Conservation (phyloP, 148 eudicot genomes). For the Vaccinium corymbosum region DNA sequence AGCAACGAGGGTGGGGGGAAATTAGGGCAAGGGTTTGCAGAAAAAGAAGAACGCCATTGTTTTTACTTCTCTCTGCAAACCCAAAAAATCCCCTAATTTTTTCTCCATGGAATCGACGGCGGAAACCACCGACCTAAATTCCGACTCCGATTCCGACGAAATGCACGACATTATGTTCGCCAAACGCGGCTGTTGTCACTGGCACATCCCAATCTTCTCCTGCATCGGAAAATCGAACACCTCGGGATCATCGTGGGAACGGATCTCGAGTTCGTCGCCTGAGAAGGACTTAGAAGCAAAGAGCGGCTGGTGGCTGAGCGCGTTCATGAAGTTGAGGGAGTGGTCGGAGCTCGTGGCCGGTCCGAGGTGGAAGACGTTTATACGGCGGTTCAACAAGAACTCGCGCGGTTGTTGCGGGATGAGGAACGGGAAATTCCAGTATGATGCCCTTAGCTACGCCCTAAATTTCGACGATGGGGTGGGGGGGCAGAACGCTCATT, state of each 20-base stretch:
- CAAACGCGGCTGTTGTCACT: slow-evolving; percentile 32
- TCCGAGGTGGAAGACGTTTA: slow-evolving; percentile 83
- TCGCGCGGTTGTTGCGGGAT: slow-evolving; percentile 18
- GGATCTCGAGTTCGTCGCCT: slow-evolving; percentile 16
- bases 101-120: background rate
- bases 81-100: background rate
- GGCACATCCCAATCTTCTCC: slow-evolving; percentile 10
- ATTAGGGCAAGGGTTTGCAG: slow-evolving; percentile 20
- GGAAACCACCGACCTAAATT: slow-evolving; percentile 8
- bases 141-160: slow-evolving; percentile 10
- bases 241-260: slow-evolving; percentile 28
- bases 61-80: background rate
- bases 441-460: slow-evolving; percentile 72
- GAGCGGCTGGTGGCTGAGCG: slow-evolving; percentile 43
- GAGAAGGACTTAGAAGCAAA: slow-evolving; percentile 14
- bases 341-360: slow-evolving; percentile 87
- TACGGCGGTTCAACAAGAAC: slow-evolving; percentile 52
- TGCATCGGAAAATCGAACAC: background rate
- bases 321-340: slow-evolving; percentile 57
- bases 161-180: slow-evolving; percentile 15
- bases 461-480: slow-evolving; percentile 70
- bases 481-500: slow-evolving; percentile 30
- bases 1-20: no score
- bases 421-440: slow-evolving; percentile 42
- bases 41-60: background rate